Conservation (phyloP, 2,329 filamentous ascomycete genomes). For the Zalaria obscura region DNA sequence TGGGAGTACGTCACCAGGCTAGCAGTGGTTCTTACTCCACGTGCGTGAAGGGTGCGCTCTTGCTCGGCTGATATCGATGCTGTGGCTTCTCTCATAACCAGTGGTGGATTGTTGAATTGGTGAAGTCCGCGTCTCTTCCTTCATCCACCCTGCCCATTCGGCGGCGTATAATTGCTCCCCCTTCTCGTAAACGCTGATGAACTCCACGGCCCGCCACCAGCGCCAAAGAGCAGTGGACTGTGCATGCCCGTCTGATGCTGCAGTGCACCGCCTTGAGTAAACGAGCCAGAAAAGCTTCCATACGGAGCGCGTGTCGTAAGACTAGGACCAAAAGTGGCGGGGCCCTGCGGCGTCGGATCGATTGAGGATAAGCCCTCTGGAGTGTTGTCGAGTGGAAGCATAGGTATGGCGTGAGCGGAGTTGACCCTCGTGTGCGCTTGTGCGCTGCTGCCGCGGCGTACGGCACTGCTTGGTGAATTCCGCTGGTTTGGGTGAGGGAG, state of each 20-base stretch:
- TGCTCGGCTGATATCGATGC: too few species aligned
- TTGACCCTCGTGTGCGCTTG: slow-evolving; percentile 25
- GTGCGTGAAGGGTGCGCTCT: too few species aligned
- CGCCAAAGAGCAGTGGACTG: slow-evolving; percentile 27
- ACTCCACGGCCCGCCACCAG: slow-evolving; percentile 23
- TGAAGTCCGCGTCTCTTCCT: too few species aligned
- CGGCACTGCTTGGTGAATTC: background rate
- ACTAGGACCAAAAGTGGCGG: slow-evolving; percentile 16
- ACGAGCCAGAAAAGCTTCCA: background rate
- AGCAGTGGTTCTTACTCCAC: too few species aligned
- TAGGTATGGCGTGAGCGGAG: slow-evolving; percentile 13
- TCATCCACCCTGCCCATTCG: slow-evolving; percentile 7
- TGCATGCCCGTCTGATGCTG: slow-evolving; percentile 17
- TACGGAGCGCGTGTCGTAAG: slow-evolving; percentile 10
- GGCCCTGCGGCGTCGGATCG: slow-evolving; percentile 9
- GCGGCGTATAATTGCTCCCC: slow-evolving; percentile 5
- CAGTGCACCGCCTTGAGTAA: slow-evolving; percentile 14
- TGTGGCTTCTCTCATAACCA: too few species aligned
- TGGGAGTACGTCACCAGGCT: too few species aligned
- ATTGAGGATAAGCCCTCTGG: slow-evolving; percentile 7
- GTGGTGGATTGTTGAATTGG: too few species aligned
- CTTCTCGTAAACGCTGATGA: slow-evolving; percentile 6
- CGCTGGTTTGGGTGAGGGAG: background rate
- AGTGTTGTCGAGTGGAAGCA: slow-evolving; percentile 23
- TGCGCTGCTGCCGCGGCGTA: background rate